Base-by-base conservation (phyloP, 169 alveolate species). In the Plasmodium malariae region DNA sequence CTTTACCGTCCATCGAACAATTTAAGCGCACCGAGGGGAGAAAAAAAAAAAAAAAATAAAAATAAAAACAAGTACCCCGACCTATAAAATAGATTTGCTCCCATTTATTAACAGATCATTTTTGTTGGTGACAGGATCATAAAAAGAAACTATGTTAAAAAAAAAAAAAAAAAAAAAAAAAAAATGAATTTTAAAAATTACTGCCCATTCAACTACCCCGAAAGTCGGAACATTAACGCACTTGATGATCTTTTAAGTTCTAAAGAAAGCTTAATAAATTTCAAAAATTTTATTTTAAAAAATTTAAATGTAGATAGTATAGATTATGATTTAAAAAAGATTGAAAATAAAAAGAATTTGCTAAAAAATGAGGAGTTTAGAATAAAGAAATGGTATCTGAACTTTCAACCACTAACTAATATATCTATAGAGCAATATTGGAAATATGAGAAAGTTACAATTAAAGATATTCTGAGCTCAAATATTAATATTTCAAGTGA, bases 401-500 rank as follows among this genome's bases (percentile, higher is more conserved):
- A 80, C 49, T 80, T 80, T 26, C 90, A 80, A 51, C 90, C 90
- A 19, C 49, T 80, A 65, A 55, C 26, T 65, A 80, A 80, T 49
- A 57, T 80, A 45, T 21, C 80, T n/a, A 80, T 80, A 57, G 83
- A 62, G n/a, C 90, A 80, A 40, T 80, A 80, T 80, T 80, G 90
- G 90, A 80, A 80, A 55, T 80, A 80, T 65, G 90, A 80, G n/a
- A 80, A 80, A 65, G 90, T 80, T 63, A 80, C 78, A 9, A 36
- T 80, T 55, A 63, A 80, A 34, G 90, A 80, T 55, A 80, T 80
- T 14, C 40, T 80, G 49, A 57, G 62, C 14, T 80, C 90, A 17
- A 80, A 49, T 48, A 80, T 80, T 21, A 73, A 55, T 28, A 55
- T 57, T 32, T 26, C 55, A 17, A 17, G 37, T 26, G 26, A 12